Evolutionary conservation across 2,329 filamentous ascomycete species (phyloP).

Genomic region (Hymenoscyphus infarciens): DNA sequence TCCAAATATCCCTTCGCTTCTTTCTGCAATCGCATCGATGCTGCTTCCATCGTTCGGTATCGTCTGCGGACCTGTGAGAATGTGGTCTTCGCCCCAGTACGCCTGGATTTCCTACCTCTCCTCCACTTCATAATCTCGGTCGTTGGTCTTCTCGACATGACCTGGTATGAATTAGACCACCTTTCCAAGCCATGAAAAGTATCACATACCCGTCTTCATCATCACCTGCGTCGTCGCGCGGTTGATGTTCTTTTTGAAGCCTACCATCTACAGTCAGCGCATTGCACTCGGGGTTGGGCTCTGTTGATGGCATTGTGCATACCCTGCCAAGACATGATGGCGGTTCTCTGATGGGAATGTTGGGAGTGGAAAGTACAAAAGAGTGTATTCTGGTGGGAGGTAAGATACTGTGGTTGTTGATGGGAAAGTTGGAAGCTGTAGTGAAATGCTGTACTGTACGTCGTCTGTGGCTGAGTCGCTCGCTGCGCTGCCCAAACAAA

Average conservation of each 20-base stretch:
- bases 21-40: conserved; percentile 87
- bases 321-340: conserved; percentile 49
- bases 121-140: conserved; percentile 98
- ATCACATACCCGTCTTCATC: conserved; percentile 86
- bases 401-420: conserved; percentile 5
- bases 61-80: conserved; percentile 53
- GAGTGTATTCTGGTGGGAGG: not conserved
- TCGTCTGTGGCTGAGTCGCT: conserved; percentile 13
- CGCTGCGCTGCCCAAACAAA: conserved; percentile 5
- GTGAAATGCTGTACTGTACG: not conserved
- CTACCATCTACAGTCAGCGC: conserved; percentile 42
- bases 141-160: conserved; percentile 97
- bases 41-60: conserved; percentile 96
- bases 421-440: conserved; percentile 8
- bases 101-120: conserved; percentile 58
- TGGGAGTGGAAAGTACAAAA: not conserved
- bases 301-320: conserved; percentile 25
- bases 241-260: conserved; percentile 96
- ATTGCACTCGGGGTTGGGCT: conserved; percentile 3
- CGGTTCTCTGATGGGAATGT: conserved; percentile 8
- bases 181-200: not conserved
- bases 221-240: conserved; percentile 99
- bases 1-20: conserved; percentile 98
- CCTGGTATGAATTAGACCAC: conserved; percentile 42
- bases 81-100: not conserved